These are phyloP conservation scores for Stachybotrys echinatus DNA, from an alignment of 2,329 filamentous ascomycete genomes.

Conservation along the genomic window DNA sequence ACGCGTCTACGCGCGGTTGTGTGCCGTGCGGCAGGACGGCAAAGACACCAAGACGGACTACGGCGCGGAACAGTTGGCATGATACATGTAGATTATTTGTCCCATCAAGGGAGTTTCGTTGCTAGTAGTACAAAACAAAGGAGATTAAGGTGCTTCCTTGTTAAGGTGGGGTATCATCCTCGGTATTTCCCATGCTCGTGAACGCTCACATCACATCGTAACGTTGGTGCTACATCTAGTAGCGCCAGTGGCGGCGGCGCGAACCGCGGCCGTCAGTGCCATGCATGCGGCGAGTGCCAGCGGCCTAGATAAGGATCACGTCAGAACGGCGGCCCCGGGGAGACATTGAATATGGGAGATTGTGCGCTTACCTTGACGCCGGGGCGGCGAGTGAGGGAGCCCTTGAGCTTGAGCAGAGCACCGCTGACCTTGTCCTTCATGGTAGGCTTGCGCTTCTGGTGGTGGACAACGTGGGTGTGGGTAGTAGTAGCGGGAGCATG, in stretches of 20 bases:
- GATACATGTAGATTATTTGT: neutral
- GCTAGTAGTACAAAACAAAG: neutral
- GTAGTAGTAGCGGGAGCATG: conserved; percentile 23
- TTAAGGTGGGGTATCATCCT: neutral
- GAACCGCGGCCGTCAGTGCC: conserved; percentile 66
- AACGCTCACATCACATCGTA: neutral
- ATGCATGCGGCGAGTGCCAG: conserved; percentile 67
- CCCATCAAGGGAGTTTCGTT: neutral
- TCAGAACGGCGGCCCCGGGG: neutral
- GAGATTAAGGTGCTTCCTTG: neutral
- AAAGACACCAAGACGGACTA: too few species aligned
- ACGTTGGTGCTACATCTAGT: conserved; percentile 5
- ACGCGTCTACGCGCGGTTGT: too few species aligned
- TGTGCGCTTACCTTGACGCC: conserved; percentile 59
- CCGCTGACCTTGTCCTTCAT: conserved; percentile 76
- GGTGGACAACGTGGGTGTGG: conserved; percentile 41
- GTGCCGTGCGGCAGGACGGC: too few species aligned
- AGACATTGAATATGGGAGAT: conserved; percentile 2
- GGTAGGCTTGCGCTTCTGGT: conserved; percentile 62
- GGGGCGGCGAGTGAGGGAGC: conserved; percentile 61
- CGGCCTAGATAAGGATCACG: conserved; percentile 47
- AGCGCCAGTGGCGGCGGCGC: conserved; percentile 25
- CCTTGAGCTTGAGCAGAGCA: conserved; percentile 68
- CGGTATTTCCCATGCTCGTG: neutral
- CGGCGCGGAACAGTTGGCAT: too few species aligned